These are phyloP conservation scores for Fraxinus latifolia DNA, from an alignment of 305 asterid species.

Conservation along the genomic window DNA sequence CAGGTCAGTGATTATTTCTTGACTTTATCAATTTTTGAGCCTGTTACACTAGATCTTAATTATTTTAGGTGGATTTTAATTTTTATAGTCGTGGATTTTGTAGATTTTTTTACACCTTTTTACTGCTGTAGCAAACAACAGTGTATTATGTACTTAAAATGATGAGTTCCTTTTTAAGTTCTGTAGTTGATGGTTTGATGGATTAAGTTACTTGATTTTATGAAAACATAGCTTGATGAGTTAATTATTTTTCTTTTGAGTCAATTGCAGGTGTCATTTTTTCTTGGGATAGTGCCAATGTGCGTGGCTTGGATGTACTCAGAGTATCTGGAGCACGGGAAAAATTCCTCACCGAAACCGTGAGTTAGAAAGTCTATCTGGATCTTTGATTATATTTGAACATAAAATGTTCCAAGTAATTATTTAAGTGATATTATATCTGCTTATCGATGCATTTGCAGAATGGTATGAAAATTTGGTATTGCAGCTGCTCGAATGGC, in stretches of 20 bases:
- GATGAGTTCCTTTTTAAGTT: background rate
- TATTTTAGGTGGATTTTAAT: background rate
- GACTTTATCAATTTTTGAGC: background rate
- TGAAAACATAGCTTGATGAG: constrained; percentile 18
- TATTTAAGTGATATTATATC: constrained; percentile 1
- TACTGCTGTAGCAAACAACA: background rate
- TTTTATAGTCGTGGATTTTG: background rate
- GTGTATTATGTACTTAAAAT: background rate
- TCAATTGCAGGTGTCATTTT: constrained; percentile 66
- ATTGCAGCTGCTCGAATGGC: background rate
- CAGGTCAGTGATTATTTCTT: constrained; percentile 43
- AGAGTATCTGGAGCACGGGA: constrained; percentile 62
- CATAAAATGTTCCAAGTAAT: background rate
- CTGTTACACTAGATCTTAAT: background rate
- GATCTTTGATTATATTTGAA: background rate
- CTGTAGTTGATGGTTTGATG: background rate
- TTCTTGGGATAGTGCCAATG: constrained; percentile 66
- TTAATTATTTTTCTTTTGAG: constrained; percentile 2
- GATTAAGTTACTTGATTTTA: background rate
- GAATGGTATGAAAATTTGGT: background rate
- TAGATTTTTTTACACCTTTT: background rate
- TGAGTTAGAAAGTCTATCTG: constrained; percentile 32
- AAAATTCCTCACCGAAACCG: constrained; percentile 43
- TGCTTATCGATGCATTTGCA: background rate
- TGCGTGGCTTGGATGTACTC: constrained; percentile 75